A percentile compares a stretch with the other conserved stretches of the same genome.
phyloP scores from a whole-genome alignment of 768 basidiomycete species.

The Xerocomellus amylosporus region DNA sequence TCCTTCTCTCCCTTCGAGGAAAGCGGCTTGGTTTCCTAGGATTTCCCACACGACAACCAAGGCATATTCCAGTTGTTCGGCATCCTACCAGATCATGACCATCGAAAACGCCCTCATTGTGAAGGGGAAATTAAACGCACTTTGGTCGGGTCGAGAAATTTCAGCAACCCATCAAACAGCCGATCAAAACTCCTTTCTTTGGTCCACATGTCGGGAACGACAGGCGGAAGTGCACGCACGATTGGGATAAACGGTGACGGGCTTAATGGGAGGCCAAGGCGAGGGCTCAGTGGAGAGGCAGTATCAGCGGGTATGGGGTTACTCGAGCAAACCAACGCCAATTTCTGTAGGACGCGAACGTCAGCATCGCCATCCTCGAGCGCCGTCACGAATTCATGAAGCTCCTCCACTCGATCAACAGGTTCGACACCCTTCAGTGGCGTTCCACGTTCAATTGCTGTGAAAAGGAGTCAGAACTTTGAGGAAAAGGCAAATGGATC shows the following conservation, averaged over 20 bases:
- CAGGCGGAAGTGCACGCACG: constrained; percentile 35
- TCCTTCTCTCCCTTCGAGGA: constrained; percentile 77
- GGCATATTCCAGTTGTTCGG: constrained; percentile 70
- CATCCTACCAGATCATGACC: constrained; percentile 41
- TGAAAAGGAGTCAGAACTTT: constrained; percentile 9
- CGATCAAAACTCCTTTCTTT: constrained; percentile 67
- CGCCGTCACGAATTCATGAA: constrained; percentile 50
- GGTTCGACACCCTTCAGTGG: constrained; percentile 40
- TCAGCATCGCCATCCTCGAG: constrained; percentile 55
- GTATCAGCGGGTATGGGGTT: constrained; percentile 47
- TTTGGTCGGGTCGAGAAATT: constrained; percentile 59
- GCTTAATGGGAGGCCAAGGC: constrained; percentile 48
- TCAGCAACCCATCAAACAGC: constrained; percentile 63
- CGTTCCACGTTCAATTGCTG: constrained; percentile 45
- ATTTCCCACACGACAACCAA: constrained; percentile 83
- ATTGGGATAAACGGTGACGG: constrained; percentile 56
- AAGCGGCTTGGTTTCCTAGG: constrained; percentile 66
- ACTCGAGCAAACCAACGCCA: constrained; percentile 60
- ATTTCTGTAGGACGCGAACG: constrained; percentile 56
- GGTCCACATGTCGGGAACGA: constrained; percentile 66
- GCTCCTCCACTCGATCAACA: constrained; percentile 45
- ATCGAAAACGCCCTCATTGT: background rate
- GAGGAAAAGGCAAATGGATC: background rate
- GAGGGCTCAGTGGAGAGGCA: constrained; percentile 53
- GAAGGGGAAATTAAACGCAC: constrained; percentile 39